Base-by-base conservation (phyloP, 2,329 filamentous ascomycete species). In the Diaporthe humulicola region DNA sequence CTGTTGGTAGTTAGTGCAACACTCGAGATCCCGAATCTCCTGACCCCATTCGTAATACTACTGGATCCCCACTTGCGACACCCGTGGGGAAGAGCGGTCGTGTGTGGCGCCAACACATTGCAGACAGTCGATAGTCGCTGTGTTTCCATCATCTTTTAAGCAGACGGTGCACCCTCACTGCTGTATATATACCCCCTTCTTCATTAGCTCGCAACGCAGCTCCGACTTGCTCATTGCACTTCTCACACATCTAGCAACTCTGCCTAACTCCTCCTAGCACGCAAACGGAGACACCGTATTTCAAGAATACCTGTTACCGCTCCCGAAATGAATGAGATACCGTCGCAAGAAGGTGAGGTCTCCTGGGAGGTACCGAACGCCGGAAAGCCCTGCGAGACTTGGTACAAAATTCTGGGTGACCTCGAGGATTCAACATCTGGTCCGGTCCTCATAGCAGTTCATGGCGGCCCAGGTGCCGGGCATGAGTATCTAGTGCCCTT, bases 391-490 rank as follows among this genome's bases (percentile, higher is more conserved):
- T 73, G 60, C 50, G 56, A 48, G 14, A 75, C 71, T 28, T 75
- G 71, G 48, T 73, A 69, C 60, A 71, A 72, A 25, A 54, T 74
- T 4, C 8, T 72, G 22, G 73, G 73, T 8, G 42, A 52, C n/a
- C 69, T 74, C 4, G 33, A 60, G 7, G 42, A 17, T 9, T 36
- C 50, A 19, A 76, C 67, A 28, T 54, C 19, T 17, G 45, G 54
- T 8, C 67, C 58, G n/a, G 36, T 64, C 28, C 73, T 74, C 2
- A 66, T 74, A 38, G 71, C 48, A 10, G 50, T 71, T 22, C 86
- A 87, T 75, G 86, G 86, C 58, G 86, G 86, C 0, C 86, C 86
- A 5, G 87, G 87, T n/a, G 82, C 83, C 36, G 81, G 83, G 17
- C 85, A 87, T 74, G 81, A 85, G n/a, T 86, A 86, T 75, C 76